These are phyloP conservation scores for Beauveria australis DNA, from an alignment of 2,329 filamentous ascomycete genomes.

Conservation along the genomic window DNA sequence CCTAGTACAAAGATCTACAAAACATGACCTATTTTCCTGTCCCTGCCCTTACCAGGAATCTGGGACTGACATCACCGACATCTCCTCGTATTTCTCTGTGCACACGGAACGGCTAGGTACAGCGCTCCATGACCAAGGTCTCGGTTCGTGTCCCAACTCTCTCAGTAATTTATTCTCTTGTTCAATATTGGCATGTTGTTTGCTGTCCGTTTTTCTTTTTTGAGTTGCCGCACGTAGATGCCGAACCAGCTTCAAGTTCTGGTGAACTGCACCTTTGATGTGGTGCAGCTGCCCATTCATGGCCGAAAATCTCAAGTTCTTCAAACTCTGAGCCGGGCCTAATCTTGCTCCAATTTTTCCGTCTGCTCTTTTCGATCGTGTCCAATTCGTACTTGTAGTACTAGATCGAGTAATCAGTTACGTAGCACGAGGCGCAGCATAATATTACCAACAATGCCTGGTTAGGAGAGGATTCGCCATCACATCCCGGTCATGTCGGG, in stretches of 20 bases:
- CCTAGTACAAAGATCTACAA: too few relatives aligned
- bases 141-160: not conserved
- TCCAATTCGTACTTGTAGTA: not conserved
- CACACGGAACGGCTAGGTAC: not conserved
- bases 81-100: constrained; percentile 1
- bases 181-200: not conserved
- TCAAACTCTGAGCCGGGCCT: not conserved
- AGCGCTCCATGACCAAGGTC: not conserved
- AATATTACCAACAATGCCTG: not conserved
- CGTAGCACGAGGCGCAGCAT: not conserved
- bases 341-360: not conserved
- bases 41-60: not conserved
- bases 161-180: too few relatives aligned
- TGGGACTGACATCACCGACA: not conserved
- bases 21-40: too few relatives aligned
- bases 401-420: not conserved
- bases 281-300: not conserved
- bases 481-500: not conserved
- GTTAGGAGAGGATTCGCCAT: not conserved
- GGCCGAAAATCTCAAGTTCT: not conserved
- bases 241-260: not conserved
- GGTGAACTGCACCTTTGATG: not conserved
- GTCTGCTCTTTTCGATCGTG: not conserved
- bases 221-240: not conserved
- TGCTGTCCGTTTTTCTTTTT: not conserved